phyloP scores from a whole-genome alignment of 2,329 filamentous ascomycete species.

The Chalaropsis thielavioides region DNA sequence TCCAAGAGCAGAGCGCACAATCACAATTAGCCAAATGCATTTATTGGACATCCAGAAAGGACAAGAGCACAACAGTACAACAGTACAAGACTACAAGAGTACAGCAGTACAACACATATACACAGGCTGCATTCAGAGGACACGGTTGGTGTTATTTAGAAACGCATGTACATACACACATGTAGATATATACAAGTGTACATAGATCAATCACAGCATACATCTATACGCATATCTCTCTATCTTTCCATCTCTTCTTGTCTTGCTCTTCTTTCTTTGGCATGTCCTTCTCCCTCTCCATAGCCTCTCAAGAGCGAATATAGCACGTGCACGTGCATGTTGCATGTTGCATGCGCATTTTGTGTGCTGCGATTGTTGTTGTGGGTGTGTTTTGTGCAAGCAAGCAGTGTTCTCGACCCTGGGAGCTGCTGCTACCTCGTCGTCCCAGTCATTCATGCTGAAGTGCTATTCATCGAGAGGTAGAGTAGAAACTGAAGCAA shows the following conservation, averaged over 20 bases:
- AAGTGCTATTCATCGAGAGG: background rate
- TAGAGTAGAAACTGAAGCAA: background rate
- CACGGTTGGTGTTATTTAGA: background rate
- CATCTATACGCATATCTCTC: too few relatives aligned
- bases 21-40: background rate
- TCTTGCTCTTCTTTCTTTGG: too few relatives aligned
- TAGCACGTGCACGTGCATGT: too few relatives aligned
- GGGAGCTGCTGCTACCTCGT: background rate
- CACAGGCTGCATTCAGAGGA: background rate
- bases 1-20: background rate
- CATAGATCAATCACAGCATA: too few relatives aligned
- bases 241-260: too few relatives aligned
- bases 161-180: background rate
- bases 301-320: too few relatives aligned
- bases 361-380: background rate
- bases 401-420: background rate
- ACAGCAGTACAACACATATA: background rate
- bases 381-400: background rate
- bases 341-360: too few relatives aligned
- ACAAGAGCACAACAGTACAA: background rate
- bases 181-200: too few relatives aligned
- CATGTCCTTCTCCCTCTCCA: too few relatives aligned
- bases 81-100: background rate
- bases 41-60: background rate
- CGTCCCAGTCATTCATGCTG: background rate